A percentile compares a stretch with the other conserved stretches of the same genome.
Evolutionary conservation across 257 asterid genomes (phyloP).

Genomic region (Jaltomata sinuosa): DNA sequence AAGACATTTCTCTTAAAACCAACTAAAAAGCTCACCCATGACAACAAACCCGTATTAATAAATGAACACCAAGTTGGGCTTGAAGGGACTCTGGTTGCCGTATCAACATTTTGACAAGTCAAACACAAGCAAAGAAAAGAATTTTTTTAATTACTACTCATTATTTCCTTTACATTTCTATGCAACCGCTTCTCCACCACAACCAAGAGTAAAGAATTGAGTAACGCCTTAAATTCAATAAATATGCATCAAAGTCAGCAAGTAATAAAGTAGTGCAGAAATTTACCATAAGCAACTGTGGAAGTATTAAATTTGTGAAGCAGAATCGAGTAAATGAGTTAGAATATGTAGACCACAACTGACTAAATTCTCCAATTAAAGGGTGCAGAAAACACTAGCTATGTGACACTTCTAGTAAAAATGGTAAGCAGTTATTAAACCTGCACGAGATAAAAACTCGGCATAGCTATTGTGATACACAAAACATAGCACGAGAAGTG

Average conservation of each 20-base stretch:
- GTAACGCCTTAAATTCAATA: background rate
- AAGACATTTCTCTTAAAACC: background rate
- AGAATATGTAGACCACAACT: background rate
- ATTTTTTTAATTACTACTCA: background rate
- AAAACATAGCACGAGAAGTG: background rate
- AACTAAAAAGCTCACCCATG: background rate
- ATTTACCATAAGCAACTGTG: background rate
- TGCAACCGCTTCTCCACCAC: background rate
- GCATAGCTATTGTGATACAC: background rate
- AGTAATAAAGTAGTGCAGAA: background rate
- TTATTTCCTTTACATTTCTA: background rate
- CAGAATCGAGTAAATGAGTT: background rate
- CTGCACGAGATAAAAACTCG: background rate
- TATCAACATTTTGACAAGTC: background rate
- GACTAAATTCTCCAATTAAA: background rate
- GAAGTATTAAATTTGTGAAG: background rate
- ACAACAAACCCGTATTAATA: background rate
- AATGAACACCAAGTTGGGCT: background rate
- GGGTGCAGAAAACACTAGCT: background rate
- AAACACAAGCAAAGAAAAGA: background rate
- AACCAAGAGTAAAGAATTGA: background rate
- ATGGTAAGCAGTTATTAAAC: background rate
- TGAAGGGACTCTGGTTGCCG: background rate
- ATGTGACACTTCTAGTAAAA: background rate
- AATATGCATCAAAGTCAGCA: background rate